phyloP scores from a whole-genome alignment of 202 grass and related monocot species.

The Setaria italica region DNA sequence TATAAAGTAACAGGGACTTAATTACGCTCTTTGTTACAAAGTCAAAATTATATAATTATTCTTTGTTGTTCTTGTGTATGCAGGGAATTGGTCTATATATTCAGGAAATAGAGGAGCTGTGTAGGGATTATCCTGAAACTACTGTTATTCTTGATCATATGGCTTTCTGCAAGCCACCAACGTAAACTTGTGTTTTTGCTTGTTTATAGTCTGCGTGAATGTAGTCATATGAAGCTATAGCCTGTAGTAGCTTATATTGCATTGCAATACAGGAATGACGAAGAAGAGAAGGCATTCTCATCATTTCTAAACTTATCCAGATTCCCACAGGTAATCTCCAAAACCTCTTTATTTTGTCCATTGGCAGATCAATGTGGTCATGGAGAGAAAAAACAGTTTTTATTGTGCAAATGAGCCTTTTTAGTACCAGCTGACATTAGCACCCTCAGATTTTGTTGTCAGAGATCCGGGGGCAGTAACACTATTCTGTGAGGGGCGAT shows the following conservation, averaged over 20 bases:
- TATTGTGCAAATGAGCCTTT: not conserved
- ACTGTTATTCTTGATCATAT: conserved; percentile 86
- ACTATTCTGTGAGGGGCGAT: conserved; percentile 3
- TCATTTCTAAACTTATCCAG: conserved; percentile 73
- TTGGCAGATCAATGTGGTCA: not conserved
- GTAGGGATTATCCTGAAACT: conserved; percentile 69
- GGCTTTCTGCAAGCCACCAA: conserved; percentile 92
- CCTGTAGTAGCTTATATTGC: conserved; percentile 22
- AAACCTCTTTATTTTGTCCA: not conserved
- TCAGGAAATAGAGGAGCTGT: conserved; percentile 82
- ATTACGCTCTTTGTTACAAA: conserved; percentile 4
- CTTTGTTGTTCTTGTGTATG: conserved; percentile 9
- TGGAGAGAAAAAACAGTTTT: not conserved
- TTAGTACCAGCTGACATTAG: conserved; percentile 10
- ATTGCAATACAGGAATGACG: conserved; percentile 62
- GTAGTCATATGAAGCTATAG: not conserved
- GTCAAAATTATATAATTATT: not conserved
- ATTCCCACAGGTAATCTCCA: conserved; percentile 76
- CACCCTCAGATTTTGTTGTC: conserved; percentile 22
- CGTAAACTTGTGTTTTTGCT: conserved; percentile 49
- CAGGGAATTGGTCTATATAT: conserved; percentile 74
- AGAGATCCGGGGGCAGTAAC: not conserved
- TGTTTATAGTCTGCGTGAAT: not conserved
- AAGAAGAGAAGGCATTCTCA: conserved; percentile 65
- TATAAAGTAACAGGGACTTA: not conserved